These are phyloP conservation scores for Biscogniauxia marginata DNA, from an alignment of 2,329 filamentous ascomycete species.

Conservation along the genomic window DNA sequence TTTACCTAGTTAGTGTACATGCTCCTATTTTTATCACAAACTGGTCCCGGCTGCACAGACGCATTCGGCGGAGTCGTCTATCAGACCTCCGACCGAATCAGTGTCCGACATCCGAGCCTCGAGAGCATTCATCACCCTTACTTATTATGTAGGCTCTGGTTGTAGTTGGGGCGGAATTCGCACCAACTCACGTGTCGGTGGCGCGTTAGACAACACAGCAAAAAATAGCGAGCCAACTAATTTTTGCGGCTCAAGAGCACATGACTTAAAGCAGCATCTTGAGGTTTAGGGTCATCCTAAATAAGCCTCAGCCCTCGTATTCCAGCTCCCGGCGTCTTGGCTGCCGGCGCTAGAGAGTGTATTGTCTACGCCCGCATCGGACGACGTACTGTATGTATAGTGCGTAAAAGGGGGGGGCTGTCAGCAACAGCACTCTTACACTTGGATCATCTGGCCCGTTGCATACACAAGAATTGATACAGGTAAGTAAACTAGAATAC, in stretches of 20 bases:
- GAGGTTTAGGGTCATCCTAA: background rate
- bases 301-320: background rate
- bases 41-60: background rate
- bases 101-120: too few relatives aligned
- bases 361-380: background rate
- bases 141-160: background rate
- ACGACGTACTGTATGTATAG: background rate
- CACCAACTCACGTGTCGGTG: background rate
- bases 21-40: background rate
- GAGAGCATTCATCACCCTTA: too few relatives aligned
- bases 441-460: background rate
- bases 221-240: background rate
- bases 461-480: too few relatives aligned
- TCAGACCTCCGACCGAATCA: too few relatives aligned
- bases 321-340: background rate
- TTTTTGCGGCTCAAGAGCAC: background rate
- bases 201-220: background rate
- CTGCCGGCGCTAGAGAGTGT: constrained; percentile 2
- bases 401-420: background rate
- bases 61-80: background rate
- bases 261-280: background rate
- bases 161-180: background rate
- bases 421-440: background rate
- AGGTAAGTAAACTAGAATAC: too few relatives aligned
- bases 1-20: background rate